Evolutionary conservation across 257 asterid genomes (phyloP), one percentile per base, ranked within the genome.

Genomic region (Solanum boliviense): DNA sequence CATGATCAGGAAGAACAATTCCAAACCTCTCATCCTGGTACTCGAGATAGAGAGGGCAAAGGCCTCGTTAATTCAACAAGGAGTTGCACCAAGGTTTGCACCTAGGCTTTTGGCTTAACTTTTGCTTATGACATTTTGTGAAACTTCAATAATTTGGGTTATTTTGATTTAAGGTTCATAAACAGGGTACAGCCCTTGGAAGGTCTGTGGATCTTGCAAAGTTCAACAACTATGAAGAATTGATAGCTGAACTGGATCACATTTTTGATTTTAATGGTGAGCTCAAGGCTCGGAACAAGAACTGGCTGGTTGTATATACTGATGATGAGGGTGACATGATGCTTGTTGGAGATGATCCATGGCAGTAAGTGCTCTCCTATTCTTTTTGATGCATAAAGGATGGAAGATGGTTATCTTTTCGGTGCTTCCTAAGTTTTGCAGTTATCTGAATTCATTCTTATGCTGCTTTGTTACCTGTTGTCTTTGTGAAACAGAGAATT

Each of bases 71-170:
- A 94, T 89, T 97, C 96, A 62, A 90, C 91, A 35, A 94, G 99
- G 90, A 97, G 99, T 91, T 97, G 99, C 91, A 97, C 99, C 90
- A 97, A 97, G 99, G 99, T 97, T 87, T 82, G 52, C n/a, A 81
- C 34, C 48, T 36, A 32, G 41, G 83, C 36, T 23, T 48, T 71
- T 38, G 58, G 18, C 13, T 79, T 83, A 27, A 29, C 41, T 82
- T 74, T 39, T 32, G 46, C 84, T 86, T 32, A 41, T 52, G 23
- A 62, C 58, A 41, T 20, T 46, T 18, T 34, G 25, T 36, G 35
- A 15, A 56, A 29, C 85, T 27, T 27, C 52, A 38, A 60, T 87
- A 31, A 81, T 39, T 27, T 38, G 58, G 68, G 41, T 48, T 81
- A 29, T 83, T 35, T 16, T 86, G 79, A 48, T 88, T 91, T 34